These are phyloP conservation scores for Backusella tuberculispora DNA, from an alignment of 192 early-diverging fungal genomes.

Conservation along the genomic window DNA sequence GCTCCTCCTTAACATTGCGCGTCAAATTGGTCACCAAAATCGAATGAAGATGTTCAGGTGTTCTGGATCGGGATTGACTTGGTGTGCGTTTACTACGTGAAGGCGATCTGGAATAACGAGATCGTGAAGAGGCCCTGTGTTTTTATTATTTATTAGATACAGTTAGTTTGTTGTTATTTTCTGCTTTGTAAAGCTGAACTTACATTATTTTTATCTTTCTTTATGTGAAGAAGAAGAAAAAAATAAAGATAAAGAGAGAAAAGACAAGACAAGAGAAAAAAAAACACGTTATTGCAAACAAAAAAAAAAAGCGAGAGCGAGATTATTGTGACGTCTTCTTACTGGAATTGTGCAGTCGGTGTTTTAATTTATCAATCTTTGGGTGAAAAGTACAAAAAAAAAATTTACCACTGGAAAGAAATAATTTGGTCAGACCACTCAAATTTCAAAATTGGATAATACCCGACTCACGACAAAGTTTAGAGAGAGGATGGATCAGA, in stretches of 20 bases:
- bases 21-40: conserved; percentile 43
- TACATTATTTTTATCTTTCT: background rate
- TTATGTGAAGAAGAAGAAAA: too few species aligned
- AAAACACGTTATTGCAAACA: background rate
- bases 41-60: conserved; percentile 9
- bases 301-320: too few species aligned
- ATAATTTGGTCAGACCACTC: too few species aligned
- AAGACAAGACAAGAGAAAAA: background rate
- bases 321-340: background rate
- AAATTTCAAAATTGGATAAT: too few species aligned
- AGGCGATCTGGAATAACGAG: conserved; percentile 34
- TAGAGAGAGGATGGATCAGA: too few species aligned
- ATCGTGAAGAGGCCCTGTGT: conserved; percentile 31
- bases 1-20: conserved; percentile 48
- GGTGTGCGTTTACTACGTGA: conserved; percentile 31
- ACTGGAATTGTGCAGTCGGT: background rate
- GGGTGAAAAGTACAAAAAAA: too few species aligned
- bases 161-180: background rate
- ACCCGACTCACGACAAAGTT: too few species aligned
- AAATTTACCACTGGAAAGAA: too few species aligned
- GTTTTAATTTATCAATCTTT: too few species aligned
- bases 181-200: background rate
- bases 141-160: background rate
- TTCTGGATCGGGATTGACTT: conserved; percentile 32
- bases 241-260: background rate